Conservation (phyloP, 2,329 filamentous ascomycete species). For the Aspergillus tanneri region DNA sequence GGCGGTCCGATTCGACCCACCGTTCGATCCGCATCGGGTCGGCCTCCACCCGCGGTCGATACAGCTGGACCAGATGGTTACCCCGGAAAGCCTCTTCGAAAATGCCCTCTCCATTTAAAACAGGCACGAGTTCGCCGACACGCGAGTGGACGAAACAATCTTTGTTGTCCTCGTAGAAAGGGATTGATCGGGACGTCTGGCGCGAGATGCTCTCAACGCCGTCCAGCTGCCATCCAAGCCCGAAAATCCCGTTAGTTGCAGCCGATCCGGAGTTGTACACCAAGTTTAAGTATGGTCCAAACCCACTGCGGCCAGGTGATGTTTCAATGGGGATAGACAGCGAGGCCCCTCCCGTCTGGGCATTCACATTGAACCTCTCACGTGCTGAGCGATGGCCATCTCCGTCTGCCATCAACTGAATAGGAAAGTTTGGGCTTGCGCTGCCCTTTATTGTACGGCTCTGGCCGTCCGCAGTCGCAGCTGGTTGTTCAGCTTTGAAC, state of each 20-base stretch:
- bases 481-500: too few relatives aligned
- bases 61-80: not conserved
- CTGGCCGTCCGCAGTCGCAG: too few relatives aligned
- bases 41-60: constrained; percentile 2
- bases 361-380: too few relatives aligned
- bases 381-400: too few relatives aligned
- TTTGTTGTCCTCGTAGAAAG: not conserved
- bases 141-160: not conserved
- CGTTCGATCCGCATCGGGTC: constrained; percentile 1
- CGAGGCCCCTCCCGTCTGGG: too few relatives aligned
- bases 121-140: constrained; percentile 1
- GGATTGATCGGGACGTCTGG: not conserved
- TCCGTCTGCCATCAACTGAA: too few relatives aligned
- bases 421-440: too few relatives aligned
- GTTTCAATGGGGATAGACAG: too few relatives aligned
- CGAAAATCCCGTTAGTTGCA: constrained; percentile 1
- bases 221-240: constrained; percentile 1
- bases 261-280: constrained; percentile 1
- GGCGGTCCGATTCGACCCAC: not conserved
- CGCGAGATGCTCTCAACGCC: not conserved
- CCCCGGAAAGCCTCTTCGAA: too few relatives aligned
- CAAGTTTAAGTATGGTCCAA: not conserved
- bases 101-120: not conserved
- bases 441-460: too few relatives aligned
- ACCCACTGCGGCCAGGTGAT: too few relatives aligned